Percentiles rank a stretch among this genome's conserved stretches.
phyloP scores from a whole-genome alignment of 2,329 filamentous ascomycete species.

The Aspergillus neotritici region DNA sequence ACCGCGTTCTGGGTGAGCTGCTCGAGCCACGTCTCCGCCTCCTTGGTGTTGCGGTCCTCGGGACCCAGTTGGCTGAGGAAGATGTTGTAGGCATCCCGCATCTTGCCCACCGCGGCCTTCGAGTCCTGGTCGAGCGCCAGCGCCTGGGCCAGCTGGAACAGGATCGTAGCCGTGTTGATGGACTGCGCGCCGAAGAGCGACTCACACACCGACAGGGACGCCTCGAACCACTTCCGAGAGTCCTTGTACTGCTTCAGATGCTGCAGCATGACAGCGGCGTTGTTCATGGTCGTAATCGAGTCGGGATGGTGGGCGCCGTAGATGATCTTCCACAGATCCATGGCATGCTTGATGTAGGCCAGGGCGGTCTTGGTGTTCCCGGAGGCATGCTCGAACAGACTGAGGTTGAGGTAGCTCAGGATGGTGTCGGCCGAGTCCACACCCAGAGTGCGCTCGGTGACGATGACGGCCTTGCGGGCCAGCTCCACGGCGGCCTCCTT shows the following conservation, averaged over 20 bases:
- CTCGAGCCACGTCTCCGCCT: constrained; percentile 93
- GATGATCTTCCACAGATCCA: constrained; percentile 94
- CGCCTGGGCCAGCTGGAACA: constrained; percentile 95
- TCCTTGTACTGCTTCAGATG: constrained; percentile 90
- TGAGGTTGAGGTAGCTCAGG: constrained; percentile 91
- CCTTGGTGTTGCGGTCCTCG: constrained; percentile 95
- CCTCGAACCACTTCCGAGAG: constrained; percentile 94
- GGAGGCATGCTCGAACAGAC: constrained; percentile 84
- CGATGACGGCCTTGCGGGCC: constrained; percentile 91
- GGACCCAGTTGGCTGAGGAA: constrained; percentile 82
- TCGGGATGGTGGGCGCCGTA: constrained; percentile 92
- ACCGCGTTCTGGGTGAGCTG: constrained; percentile 95
- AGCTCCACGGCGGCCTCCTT: constrained; percentile 94
- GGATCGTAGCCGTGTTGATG: constrained; percentile 86
- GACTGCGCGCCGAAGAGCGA: constrained; percentile 82
- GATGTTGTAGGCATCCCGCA: constrained; percentile 95
- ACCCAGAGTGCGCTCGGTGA: constrained; percentile 88
- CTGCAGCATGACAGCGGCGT: constrained; percentile 97
- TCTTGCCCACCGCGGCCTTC: constrained; percentile 82
- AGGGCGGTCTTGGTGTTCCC: constrained; percentile 88
- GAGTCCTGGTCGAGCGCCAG: constrained; percentile 93
- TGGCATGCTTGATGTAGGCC: constrained; percentile 81
- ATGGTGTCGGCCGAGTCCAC: constrained; percentile 92
- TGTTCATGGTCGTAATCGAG: constrained; percentile 98
- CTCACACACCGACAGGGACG: constrained; percentile 82